These are phyloP conservation scores for Phanerodontia chrysosporium DNA, from an alignment of 768 basidiomycete species.

Conservation along the genomic window DNA sequence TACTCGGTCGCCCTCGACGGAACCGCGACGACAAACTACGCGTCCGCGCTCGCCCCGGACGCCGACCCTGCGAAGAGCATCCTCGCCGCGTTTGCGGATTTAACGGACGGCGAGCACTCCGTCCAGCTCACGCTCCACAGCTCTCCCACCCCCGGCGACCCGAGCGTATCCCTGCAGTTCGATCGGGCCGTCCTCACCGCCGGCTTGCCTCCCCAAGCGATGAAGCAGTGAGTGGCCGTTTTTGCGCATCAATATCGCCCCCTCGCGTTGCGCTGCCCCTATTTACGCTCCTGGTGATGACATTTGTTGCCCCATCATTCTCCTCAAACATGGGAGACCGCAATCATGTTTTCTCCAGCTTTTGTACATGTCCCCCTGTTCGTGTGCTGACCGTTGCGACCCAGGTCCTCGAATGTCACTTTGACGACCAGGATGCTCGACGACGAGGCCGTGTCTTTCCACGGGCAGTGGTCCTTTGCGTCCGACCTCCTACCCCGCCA, in stretches of 20 bases:
- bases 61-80: conserved; percentile 29
- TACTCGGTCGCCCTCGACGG: conserved; percentile 56
- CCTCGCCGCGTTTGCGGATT: conserved; percentile 46
- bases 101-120: conserved; percentile 48
- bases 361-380: too few species aligned
- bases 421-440: conserved; percentile 26
- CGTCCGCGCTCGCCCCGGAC: conserved; percentile 23
- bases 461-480: conserved; percentile 49
- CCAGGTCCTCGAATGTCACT: conserved; percentile 3
- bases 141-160: conserved; percentile 16
- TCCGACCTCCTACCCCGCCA: conserved; percentile 20
- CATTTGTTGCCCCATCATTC: neutral
- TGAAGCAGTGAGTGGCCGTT: conserved; percentile 1
- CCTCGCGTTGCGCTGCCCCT: neutral
- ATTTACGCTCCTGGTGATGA: neutral
- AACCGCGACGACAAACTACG: conserved; percentile 21
- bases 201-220: conserved; percentile 16
- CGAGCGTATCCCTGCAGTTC: conserved; percentile 38
- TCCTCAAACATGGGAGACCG: neutral
- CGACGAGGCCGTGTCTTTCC: conserved; percentile 45
- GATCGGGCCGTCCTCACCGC: conserved; percentile 49
- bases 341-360: neutral
- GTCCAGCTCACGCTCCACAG: conserved; percentile 49
- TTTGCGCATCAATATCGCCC: neutral
- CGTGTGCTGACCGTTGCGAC: neutral